Evolutionary conservation across 2,329 filamentous ascomycete genomes (phyloP), one percentile per base, ranked within the genome.

Genomic region (Ceratocystis lukuohia): DNA sequence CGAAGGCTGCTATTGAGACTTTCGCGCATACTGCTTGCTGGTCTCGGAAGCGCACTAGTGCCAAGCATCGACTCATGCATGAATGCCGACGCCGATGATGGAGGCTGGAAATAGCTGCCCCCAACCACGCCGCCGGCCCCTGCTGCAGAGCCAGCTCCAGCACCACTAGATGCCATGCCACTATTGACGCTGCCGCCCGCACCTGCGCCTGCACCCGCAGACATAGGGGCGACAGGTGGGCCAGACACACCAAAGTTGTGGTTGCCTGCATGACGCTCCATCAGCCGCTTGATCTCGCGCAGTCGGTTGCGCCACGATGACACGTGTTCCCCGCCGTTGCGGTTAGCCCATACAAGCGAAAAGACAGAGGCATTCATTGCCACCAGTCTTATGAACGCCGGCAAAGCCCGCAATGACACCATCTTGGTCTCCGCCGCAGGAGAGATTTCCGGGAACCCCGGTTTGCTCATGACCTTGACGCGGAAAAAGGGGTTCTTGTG

Each of bases 291-390:
- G 73, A 99, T 95, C 74, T 93, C 89, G 62, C 88, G 84, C 12
- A 97, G 82, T 62, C 94, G 86, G 71, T 88, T 89, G 67, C 91
- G 86, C 94, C 94, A 97, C 7, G 90, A 89, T 10, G 91, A 94
- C 37, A 94, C 82, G 72, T 96, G 87, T 74, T 96, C 91, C 66
- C 88, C 88, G 5, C 87, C 88, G 69, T 88, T 84, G 61, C 86
- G 82, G 71, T 84, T 86, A 61, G 84, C 84, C 91, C 93, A 96
- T n/a, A 96, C 92, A 57, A 88, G 83, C 1, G 89, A 91, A 74
- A 97, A 96, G 7, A 97, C 90, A 15, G 90, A 95, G 0, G 94
- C 92, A 72, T 96, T 97, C 69, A 99, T 83, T 0, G 93, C 91
- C 20, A 97, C 80, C 61, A 96, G 85, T 46, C 94, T 86, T 65